Conservation (phyloP, 768 basidiomycete genomes). For the Dioszegia crocea region DNA sequence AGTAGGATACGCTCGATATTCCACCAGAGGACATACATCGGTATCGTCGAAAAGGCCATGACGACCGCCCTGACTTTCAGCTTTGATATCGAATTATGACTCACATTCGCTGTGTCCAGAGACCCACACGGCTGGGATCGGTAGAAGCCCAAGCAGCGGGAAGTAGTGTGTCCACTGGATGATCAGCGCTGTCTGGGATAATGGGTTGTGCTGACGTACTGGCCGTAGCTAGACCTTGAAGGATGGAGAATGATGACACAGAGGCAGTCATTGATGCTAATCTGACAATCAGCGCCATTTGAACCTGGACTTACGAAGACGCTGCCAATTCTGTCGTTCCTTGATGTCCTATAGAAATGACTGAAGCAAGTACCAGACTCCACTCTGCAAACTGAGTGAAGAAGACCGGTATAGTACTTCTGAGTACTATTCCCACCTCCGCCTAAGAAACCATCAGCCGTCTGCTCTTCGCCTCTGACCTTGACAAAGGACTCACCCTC, state of each 20-base stretch:
- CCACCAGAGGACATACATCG: slow-evolving; percentile 70
- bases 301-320: slow-evolving; percentile 52
- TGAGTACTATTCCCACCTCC: slow-evolving; percentile 38
- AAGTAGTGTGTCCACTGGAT: slow-evolving; percentile 76
- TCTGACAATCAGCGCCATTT: neutral
- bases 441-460: slow-evolving; percentile 30
- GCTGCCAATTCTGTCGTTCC: slow-evolving; percentile 86
- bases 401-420: slow-evolving; percentile 37
- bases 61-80: slow-evolving; percentile 42
- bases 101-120: slow-evolving; percentile 83
- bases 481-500: slow-evolving; percentile 21
- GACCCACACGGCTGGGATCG: slow-evolving; percentile 75
- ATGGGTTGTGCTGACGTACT: too few relatives aligned
- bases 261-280: slow-evolving; percentile 50
- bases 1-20: slow-evolving; percentile 76
- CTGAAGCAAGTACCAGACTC: slow-evolving; percentile 74
- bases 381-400: slow-evolving; percentile 59
- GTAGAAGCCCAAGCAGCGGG: slow-evolving; percentile 92
- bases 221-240: slow-evolving; percentile 75
- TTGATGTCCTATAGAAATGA: slow-evolving; percentile 83
- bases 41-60: slow-evolving; percentile 43
- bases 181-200: too few relatives aligned
- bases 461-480: neutral
- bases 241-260: slow-evolving; percentile 69
- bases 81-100: neutral